Percentiles rank a stretch among this genome's conserved stretches.
Evolutionary conservation across 2,329 filamentous ascomycete species (phyloP).

Genomic region (Colletotrichum destructivum): DNA sequence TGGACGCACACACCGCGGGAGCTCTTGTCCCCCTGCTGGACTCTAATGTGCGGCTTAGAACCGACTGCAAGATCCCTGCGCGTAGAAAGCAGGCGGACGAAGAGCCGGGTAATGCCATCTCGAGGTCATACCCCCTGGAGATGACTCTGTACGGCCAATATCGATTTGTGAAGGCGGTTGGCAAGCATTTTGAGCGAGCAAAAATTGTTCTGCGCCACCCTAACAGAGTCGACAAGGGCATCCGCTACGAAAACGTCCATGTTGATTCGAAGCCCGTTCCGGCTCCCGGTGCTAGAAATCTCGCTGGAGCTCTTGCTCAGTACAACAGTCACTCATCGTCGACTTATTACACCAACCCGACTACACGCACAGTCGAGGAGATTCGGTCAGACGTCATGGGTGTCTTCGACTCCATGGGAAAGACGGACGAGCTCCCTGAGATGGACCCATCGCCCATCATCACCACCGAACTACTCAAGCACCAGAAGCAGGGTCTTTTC

Average conservation of each 20-base stretch:
- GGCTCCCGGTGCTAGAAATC: slow-evolving; percentile 51
- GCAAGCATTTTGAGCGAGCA: slow-evolving; percentile 75
- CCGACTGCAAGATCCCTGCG: slow-evolving; percentile 79
- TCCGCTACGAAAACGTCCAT: slow-evolving; percentile 85
- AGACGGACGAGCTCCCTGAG: slow-evolving; percentile 81
- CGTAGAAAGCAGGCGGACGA: slow-evolving; percentile 77
- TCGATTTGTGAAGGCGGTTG: slow-evolving; percentile 76
- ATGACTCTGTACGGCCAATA: slow-evolving; percentile 86
- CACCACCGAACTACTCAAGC: slow-evolving; percentile 79
- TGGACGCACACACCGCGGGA: slow-evolving; percentile 77
- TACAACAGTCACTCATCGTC: slow-evolving; percentile 37
- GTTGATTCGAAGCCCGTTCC: slow-evolving; percentile 60
- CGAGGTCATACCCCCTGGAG: slow-evolving; percentile 74
- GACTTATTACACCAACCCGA: slow-evolving; percentile 47
- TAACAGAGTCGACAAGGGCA: slow-evolving; percentile 72
- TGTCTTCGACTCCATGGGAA: slow-evolving; percentile 88
- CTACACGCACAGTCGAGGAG: slow-evolving; percentile 82
- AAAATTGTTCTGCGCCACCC: slow-evolving; percentile 74
- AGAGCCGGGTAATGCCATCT: slow-evolving; percentile 72
- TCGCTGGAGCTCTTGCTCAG: slow-evolving; percentile 34
- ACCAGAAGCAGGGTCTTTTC: slow-evolving; percentile 91
- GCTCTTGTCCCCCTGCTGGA: slow-evolving; percentile 84
- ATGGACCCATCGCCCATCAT: slow-evolving; percentile 76
- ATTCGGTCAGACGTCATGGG: slow-evolving; percentile 86
- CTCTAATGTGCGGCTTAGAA: slow-evolving; percentile 74